Evolutionary conservation across 495 filamentous ascomycete genomes (phyloP).

Genomic region (Hypoxylon perforatum): DNA sequence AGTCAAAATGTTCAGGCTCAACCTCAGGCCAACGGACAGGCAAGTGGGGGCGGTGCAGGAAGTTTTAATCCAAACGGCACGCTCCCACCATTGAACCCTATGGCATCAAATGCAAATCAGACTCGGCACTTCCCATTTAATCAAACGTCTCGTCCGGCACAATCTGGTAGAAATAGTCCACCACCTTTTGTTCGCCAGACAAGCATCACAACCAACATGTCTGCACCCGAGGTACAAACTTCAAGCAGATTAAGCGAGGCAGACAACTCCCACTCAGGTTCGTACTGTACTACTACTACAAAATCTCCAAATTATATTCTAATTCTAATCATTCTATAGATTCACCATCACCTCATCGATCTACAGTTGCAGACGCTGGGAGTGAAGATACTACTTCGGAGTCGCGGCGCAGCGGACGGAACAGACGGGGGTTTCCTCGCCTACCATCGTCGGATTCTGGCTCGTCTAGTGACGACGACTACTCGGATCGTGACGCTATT

Average conservation of each 20-base stretch:
- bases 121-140: neutral
- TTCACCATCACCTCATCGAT: constrained; percentile 25
- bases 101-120: constrained; percentile 20
- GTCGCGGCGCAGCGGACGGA: constrained; percentile 18
- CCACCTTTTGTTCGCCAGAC: constrained; percentile 16
- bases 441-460: constrained; percentile 19
- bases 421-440: constrained; percentile 18
- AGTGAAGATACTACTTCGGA: constrained; percentile 1
- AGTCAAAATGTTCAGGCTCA: too few species aligned
- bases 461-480: constrained; percentile 37
- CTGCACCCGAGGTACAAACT: constrained; percentile 7
- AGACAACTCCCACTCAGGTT: constrained; percentile 22
- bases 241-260: constrained; percentile 2
- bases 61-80: constrained; percentile 11
- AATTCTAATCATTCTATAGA: constrained; percentile 15
- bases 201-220: constrained; percentile 13
- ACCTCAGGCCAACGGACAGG: constrained; percentile 18
- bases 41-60: constrained; percentile 2
- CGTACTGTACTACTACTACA: neutral
- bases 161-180: constrained; percentile 15
- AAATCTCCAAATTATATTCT: neutral
- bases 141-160: constrained; percentile 22
- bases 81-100: constrained; percentile 29
- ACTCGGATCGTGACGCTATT: constrained; percentile 28
- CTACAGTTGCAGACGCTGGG: neutral